These are phyloP conservation scores for Cucumis melo DNA, from an alignment of 306 rosid genomes.

Conservation along the genomic window DNA sequence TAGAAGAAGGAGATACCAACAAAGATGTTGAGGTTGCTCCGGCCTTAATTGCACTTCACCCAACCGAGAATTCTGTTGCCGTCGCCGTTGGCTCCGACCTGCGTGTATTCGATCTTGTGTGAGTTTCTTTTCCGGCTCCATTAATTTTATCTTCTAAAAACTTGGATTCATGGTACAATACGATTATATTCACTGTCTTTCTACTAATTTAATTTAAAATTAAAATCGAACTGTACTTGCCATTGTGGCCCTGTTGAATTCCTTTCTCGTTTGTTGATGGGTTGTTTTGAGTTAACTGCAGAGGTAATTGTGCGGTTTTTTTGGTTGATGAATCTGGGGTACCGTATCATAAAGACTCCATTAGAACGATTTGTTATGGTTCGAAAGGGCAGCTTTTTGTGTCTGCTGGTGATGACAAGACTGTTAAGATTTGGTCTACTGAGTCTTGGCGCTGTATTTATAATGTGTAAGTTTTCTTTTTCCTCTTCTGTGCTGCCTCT, in stretches of 20 bases:
- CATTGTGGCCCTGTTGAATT: neutral
- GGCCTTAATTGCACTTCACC: slow-evolving; percentile 70
- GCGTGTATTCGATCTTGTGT: slow-evolving; percentile 74
- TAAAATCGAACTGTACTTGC: neutral
- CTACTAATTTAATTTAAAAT: neutral
- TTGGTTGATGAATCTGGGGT: slow-evolving; percentile 35
- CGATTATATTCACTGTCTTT: neutral
- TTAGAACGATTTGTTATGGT: slow-evolving; percentile 66
- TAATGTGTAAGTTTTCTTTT: slow-evolving; percentile 40
- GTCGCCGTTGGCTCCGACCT: slow-evolving; percentile 74
- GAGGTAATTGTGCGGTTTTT: slow-evolving; percentile 39
- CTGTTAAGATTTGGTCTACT: slow-evolving; percentile 70
- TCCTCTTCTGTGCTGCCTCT: neutral
- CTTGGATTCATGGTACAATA: neutral
- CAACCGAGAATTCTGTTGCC: slow-evolving; percentile 36
- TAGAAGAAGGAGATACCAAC: slow-evolving; percentile 40
- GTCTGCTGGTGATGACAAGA: slow-evolving; percentile 88
- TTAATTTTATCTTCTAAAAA: neutral
- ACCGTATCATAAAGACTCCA: slow-evolving; percentile 47
- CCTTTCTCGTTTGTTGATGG: neutral
- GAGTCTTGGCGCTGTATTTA: slow-evolving; percentile 62
- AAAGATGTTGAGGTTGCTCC: slow-evolving; percentile 65
- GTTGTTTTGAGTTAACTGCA: slow-evolving; percentile 15
- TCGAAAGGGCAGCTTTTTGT: slow-evolving; percentile 58
- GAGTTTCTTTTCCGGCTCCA: slow-evolving; percentile 3